phyloP scores from a whole-genome alignment of 352 stramenopile genomes.

The Elongisporangium undulatum region DNA sequence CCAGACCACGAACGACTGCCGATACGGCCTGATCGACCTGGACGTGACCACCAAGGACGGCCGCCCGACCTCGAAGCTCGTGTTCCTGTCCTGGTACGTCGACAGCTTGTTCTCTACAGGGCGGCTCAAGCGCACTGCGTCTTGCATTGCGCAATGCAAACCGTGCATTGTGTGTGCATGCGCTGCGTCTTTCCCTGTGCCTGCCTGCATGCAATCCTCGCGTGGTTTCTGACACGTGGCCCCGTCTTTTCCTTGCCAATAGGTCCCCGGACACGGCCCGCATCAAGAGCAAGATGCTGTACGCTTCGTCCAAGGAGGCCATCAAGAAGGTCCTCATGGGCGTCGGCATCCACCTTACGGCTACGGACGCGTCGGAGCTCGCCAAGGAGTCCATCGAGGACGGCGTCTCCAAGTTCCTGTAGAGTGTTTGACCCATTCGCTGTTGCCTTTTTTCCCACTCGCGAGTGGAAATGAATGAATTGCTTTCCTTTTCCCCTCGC shows the following conservation, averaged over 20 bases:
- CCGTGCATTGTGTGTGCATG: background rate
- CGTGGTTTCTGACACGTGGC: background rate
- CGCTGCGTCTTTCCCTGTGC: background rate
- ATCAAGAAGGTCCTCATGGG: constrained; percentile 93
- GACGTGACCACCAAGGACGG: constrained; percentile 89
- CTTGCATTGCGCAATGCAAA: background rate
- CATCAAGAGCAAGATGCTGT: constrained; percentile 96
- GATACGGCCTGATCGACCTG: constrained; percentile 88
- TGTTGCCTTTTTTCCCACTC: background rate
- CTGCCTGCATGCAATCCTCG: background rate
- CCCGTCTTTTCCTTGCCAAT: background rate
- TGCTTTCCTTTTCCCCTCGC: background rate
- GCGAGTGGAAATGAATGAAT: background rate
- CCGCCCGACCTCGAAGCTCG: constrained; percentile 86
- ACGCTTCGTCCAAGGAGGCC: constrained; percentile 93
- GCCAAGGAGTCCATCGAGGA: constrained; percentile 75
- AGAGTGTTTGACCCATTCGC: constrained; percentile 21
- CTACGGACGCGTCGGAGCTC: constrained; percentile 89
- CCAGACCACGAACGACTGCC: constrained; percentile 74
- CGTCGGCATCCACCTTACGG: constrained; percentile 94
- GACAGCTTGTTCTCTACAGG: background rate
- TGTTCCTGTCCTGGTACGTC: constrained; percentile 89
- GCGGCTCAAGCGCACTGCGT: background rate
- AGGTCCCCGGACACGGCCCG: constrained; percentile 91
- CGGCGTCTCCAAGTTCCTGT: constrained; percentile 86